Evolutionary conservation across 2,329 filamentous ascomycete species (phyloP).

Genomic region (Neobulgaria alba): DNA sequence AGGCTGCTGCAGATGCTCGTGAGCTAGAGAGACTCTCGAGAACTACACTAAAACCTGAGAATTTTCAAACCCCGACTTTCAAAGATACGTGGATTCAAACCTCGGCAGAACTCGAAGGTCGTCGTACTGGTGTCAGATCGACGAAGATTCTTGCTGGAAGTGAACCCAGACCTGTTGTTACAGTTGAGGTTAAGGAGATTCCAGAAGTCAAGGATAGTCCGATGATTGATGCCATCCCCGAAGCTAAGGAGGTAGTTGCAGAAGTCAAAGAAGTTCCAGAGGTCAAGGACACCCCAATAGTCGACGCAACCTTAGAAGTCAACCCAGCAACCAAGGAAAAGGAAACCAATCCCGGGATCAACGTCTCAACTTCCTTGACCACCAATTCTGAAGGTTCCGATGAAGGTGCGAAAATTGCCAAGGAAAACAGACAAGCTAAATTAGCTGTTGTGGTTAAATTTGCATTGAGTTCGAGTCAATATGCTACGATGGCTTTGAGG

Average conservation of each 20-base stretch:
- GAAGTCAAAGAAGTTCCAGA: not conserved
- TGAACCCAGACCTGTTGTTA: not conserved
- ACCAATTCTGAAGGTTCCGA: not conserved
- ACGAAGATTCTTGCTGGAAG: not conserved
- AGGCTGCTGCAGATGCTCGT: conserved; percentile 14
- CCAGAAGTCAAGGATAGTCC: not conserved
- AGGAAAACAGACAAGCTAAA: conserved; percentile 32
- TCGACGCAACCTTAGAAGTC: not conserved
- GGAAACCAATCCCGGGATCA: not conserved
- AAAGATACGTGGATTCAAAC: conserved; percentile 27
- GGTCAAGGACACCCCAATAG: not conserved
- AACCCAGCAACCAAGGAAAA: not conserved
- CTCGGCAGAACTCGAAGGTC: conserved; percentile 24
- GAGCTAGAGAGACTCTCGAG: conserved; percentile 1
- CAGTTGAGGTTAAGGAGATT: not conserved
- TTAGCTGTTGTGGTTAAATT: conserved; percentile 65
- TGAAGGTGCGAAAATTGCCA: not conserved
- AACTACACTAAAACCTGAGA: not conserved
- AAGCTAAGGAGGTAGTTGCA: not conserved
- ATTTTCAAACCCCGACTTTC: conserved; percentile 13
- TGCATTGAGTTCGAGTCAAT: conserved; percentile 70
- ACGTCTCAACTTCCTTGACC: not conserved
- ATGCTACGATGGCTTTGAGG: conserved; percentile 74
- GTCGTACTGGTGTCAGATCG: conserved; percentile 17
- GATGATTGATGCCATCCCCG: not conserved